Percentiles rank a stretch among this genome's conserved stretches.
These are phyloP conservation scores for Penicillium sp. DNA, from an alignment of 2,329 filamentous ascomycete genomes.

Conservation along the genomic window DNA sequence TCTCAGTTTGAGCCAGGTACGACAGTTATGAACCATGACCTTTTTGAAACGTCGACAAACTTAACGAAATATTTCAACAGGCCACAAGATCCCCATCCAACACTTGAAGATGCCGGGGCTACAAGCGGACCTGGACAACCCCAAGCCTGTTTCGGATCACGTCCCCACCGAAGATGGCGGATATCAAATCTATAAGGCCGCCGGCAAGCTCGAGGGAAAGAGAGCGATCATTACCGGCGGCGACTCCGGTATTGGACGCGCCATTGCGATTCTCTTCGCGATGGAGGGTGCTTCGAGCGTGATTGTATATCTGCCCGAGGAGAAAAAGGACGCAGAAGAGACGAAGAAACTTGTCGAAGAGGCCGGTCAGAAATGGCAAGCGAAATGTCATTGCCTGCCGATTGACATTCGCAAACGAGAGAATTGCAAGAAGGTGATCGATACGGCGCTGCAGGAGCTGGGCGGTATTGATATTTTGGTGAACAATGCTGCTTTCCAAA, in stretches of 20 bases:
- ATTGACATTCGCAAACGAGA: conserved; percentile 67
- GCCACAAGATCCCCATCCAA: conserved; percentile 56
- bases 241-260: conserved; percentile 77
- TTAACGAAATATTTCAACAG: too few relatives aligned
- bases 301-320: conserved; percentile 74
- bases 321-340: conserved; percentile 75
- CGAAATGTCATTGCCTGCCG: conserved; percentile 61
- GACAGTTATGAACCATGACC: background rate
- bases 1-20: conserved; percentile 41
- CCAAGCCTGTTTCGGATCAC: conserved; percentile 64
- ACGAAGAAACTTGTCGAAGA: conserved; percentile 73
- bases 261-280: conserved; percentile 75
- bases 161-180: conserved; percentile 71
- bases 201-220: conserved; percentile 75
- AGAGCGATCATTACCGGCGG: conserved; percentile 81
- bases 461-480: conserved; percentile 70
- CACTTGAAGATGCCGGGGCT: conserved; percentile 59
- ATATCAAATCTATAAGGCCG: conserved; percentile 72
- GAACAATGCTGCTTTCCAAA: conserved; percentile 75
- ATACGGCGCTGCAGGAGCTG: conserved; percentile 68
- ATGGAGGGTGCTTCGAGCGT: conserved; percentile 77
- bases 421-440: conserved; percentile 72
- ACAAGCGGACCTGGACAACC: conserved; percentile 59
- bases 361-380: conserved; percentile 58
- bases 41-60: too few relatives aligned